These are phyloP conservation scores for Funneliformis geosporum DNA, from an alignment of 192 early-diverging fungal genomes.

Conservation along the genomic window DNA sequence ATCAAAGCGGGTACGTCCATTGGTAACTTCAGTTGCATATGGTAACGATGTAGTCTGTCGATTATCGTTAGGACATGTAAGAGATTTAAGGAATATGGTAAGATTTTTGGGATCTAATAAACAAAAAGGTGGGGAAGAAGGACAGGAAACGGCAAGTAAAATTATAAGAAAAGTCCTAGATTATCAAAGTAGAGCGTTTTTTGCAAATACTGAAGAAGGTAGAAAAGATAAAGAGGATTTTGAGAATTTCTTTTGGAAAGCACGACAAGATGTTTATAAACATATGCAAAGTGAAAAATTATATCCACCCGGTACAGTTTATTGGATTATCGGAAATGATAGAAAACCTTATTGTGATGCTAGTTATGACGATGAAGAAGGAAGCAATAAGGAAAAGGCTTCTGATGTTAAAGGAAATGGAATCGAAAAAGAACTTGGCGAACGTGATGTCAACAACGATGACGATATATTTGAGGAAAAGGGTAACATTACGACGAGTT, in stretches of 20 bases:
- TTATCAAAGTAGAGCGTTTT: slow-evolving; percentile 27
- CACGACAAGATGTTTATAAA: not conserved
- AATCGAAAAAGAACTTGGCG: not conserved
- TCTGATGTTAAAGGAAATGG: not conserved
- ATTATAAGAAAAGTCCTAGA: slow-evolving; percentile 34
- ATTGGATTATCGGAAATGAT: slow-evolving; percentile 41
- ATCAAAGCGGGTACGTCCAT: slow-evolving; percentile 38
- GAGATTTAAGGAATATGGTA: slow-evolving; percentile 32
- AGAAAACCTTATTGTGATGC: slow-evolving; percentile 22
- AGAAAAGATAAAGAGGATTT: slow-evolving; percentile 2
- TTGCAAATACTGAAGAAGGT: not conserved
- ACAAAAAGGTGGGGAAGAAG: not conserved
- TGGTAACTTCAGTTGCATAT: slow-evolving; percentile 46
- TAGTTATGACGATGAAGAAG: slow-evolving; percentile 14
- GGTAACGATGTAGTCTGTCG: slow-evolving; percentile 42
- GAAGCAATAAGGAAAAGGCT: not conserved
- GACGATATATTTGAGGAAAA: not conserved
- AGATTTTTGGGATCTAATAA: slow-evolving; percentile 12
- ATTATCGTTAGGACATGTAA: slow-evolving; percentile 41
- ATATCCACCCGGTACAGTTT: slow-evolving; percentile 48
- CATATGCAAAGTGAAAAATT: slow-evolving; percentile 32
- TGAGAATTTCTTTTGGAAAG: slow-evolving; percentile 25
- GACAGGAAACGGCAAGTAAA: slow-evolving; percentile 26
- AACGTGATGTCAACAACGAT: not conserved
- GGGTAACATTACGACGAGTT: not conserved